Evolutionary conservation across 345 rosid species (phyloP).

Genomic region (Kandelia obovata): DNA sequence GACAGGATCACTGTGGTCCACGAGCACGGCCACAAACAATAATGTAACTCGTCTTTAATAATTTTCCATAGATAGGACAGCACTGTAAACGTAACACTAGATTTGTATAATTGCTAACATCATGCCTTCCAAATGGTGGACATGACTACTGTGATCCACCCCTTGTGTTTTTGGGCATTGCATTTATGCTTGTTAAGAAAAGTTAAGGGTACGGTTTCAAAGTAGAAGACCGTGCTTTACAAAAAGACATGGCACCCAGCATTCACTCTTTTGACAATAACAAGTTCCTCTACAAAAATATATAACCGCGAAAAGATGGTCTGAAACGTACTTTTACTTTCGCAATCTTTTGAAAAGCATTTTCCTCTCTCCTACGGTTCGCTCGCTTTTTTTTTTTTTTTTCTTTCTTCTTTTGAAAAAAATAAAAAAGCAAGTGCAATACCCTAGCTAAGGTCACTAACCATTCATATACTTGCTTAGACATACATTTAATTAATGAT

Average conservation of each 20-base stretch:
- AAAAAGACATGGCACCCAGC: constrained; percentile 31
- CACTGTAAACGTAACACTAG: constrained; percentile 6
- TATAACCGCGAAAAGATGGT: constrained; percentile 43
- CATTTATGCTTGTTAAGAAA: constrained; percentile 6
- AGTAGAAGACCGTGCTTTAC: constrained; percentile 31
- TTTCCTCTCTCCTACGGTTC: constrained; percentile 19
- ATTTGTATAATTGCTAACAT: background rate
- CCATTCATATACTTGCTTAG: too few relatives aligned
- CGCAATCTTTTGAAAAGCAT: constrained; percentile 32
- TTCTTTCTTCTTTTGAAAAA: too few relatives aligned
- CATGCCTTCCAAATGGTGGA: too few relatives aligned
- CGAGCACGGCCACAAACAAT: constrained; percentile 13
- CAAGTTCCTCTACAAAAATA: constrained; percentile 39
- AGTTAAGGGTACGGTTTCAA: constrained; percentile 5
- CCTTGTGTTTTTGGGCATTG: too few relatives aligned
- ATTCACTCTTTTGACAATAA: constrained; percentile 36
- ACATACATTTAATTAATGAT: too few relatives aligned
- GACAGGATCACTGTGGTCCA: constrained; percentile 12
- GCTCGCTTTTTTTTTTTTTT: background rate
- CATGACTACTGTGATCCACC: too few relatives aligned
- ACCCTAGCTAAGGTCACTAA: too few relatives aligned
- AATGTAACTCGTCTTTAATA: constrained; percentile 13
- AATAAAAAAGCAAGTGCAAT: too few relatives aligned
- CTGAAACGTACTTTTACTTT: constrained; percentile 43
- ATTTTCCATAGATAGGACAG: constrained; percentile 26